Evolutionary conservation across 257 asterid genomes (phyloP).

Genomic region (Solanum medicagineum): DNA sequence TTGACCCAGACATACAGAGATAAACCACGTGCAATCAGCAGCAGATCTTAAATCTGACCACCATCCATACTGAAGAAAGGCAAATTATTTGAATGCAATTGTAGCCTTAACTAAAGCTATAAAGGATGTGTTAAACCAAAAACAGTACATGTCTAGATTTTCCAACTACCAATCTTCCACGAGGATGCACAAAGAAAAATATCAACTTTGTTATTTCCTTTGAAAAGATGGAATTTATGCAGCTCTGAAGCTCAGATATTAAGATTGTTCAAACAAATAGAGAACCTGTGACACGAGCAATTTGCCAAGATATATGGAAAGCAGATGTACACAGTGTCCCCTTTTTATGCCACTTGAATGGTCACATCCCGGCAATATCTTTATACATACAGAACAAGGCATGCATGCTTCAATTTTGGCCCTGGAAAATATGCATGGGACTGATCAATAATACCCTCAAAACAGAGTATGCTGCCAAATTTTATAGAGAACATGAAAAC

Average conservation of each 20-base stretch:
- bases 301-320: constrained; percentile 30
- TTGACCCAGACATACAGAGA: neutral
- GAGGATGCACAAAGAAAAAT: neutral
- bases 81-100: neutral
- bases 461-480: constrained; percentile 16
- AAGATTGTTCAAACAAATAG: neutral
- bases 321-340: constrained; percentile 25
- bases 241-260: neutral
- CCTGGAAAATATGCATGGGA: constrained; percentile 51
- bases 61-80: neutral
- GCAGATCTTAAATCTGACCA: neutral
- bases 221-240: neutral
- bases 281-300: constrained; percentile 21
- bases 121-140: neutral
- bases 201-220: neutral
- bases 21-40: neutral
- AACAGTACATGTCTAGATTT: neutral
- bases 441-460: constrained; percentile 27
- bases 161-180: neutral
- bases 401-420: constrained; percentile 45
- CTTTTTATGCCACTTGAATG: constrained; percentile 35
- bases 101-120: neutral
- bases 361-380: constrained; percentile 34
- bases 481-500: constrained; percentile 11
- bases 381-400: constrained; percentile 43